phyloP scores from a whole-genome alignment of 345 rosid genomes.

The Citrus unshiu region DNA sequence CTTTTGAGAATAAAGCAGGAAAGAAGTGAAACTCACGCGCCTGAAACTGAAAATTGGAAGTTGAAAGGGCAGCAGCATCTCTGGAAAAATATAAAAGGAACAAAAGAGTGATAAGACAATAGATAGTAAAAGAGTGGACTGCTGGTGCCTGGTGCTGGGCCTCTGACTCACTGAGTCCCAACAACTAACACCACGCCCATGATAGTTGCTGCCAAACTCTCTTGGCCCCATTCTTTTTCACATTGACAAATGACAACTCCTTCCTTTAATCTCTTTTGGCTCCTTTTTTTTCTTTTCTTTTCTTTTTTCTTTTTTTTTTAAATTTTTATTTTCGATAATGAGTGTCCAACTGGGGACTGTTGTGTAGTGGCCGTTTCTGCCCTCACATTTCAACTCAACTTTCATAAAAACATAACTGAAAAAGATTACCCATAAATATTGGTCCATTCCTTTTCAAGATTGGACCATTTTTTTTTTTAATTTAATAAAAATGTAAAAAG shows the following conservation, averaged over 20 bases:
- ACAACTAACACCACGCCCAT: slow-evolving; percentile 59
- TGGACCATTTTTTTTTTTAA: not conserved
- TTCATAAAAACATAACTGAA: not conserved
- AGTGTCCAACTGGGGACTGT: no score
- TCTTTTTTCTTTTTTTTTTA: not conserved
- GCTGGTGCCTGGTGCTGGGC: slow-evolving; percentile 6
- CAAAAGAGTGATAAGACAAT: slow-evolving; percentile 49
- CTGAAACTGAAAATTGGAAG: not conserved
- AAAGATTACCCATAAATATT: not conserved
- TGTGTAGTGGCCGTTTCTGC: no score
- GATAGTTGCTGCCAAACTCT: slow-evolving; percentile 53
- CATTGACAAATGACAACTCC: slow-evolving; percentile 13
- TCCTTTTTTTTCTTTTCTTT: not conserved
- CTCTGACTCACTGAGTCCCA: slow-evolving; percentile 58
- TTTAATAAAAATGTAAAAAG: not conserved
- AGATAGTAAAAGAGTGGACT: slow-evolving; percentile 34
- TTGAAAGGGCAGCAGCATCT: not conserved
- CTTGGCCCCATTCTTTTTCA: slow-evolving; percentile 11
- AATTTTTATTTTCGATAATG: not conserved
- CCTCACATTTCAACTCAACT: no score
- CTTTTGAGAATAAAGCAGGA: no score
- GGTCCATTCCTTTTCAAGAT: not conserved
- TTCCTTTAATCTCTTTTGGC: not conserved
- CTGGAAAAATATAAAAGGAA: slow-evolving; percentile 7
- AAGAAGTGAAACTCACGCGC: not conserved